Percentiles rank a stretch among this genome's conserved stretches.
phyloP scores from a whole-genome alignment of 805 yeast species.

The Kluyveromyces lactis region DNA sequence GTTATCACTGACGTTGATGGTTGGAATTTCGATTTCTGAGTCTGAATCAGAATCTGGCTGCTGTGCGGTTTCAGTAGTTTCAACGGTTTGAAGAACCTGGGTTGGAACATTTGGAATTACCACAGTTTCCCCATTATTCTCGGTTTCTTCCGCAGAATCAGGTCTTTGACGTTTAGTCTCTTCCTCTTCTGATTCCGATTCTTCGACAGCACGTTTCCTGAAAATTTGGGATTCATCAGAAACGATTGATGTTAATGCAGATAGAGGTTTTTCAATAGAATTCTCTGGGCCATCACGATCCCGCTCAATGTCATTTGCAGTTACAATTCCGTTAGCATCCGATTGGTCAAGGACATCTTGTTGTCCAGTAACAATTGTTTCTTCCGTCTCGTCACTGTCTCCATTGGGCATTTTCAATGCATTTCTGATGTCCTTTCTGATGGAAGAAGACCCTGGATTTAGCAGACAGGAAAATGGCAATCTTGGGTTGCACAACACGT shows the following conservation, averaged over 20 bases:
- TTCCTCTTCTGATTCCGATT: conserved; percentile 1
- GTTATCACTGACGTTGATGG: conserved; percentile 16
- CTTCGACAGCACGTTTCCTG: conserved; percentile 11
- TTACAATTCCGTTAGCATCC: no score
- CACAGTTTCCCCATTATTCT: neutral
- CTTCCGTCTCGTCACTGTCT: conserved; percentile 25
- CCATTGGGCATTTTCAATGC: conserved; percentile 10
- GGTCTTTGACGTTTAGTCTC: neutral
- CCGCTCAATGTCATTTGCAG: no score
- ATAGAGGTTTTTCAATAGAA: neutral
- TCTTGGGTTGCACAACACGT: conserved; percentile 65
- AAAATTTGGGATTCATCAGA: conserved; percentile 7
- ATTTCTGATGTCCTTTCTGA: neutral
- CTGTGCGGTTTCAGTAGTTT: conserved; percentile 1
- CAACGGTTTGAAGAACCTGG: no score
- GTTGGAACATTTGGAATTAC: neutral
- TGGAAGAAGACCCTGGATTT: conserved; percentile 4
- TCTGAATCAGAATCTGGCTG: conserved; percentile 19
- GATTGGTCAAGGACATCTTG: no score
- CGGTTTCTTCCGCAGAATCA: neutral
- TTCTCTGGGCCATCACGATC: no score
- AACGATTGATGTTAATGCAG: neutral
- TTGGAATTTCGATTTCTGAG: conserved; percentile 28
- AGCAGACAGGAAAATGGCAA: conserved; percentile 44
- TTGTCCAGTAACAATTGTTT: neutral